Conservation (phyloP, 345 rosid genomes). For the Pistacia integerrima region DNA sequence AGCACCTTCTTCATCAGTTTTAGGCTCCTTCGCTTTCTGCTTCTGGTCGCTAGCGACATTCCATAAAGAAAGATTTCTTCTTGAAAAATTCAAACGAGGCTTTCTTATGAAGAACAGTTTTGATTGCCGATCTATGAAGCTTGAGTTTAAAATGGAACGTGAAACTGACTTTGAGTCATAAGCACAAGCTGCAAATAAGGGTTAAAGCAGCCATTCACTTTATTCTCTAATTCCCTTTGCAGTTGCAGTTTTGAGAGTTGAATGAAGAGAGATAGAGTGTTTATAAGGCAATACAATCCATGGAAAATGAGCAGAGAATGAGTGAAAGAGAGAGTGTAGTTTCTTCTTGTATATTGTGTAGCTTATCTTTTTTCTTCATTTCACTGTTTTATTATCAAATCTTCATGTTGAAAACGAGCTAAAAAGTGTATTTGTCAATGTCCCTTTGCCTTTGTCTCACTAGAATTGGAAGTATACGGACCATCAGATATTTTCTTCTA, state of each 20-base stretch:
- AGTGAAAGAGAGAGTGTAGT: slow-evolving; percentile 31
- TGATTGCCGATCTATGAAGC: slow-evolving; percentile 25
- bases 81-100: slow-evolving; percentile 25
- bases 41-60: slow-evolving; percentile 45
- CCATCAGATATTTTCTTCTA: not conserved
- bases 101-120: slow-evolving; percentile 31
- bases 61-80: slow-evolving; percentile 26
- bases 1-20: slow-evolving; percentile 35
- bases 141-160: slow-evolving; percentile 20
- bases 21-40: slow-evolving; percentile 35
- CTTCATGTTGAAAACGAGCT: not conserved
- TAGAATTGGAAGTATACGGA: not conserved
- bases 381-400: not conserved
- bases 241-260: not conserved
- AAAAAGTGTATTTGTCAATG: not conserved
- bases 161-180: slow-evolving; percentile 20
- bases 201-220: slow-evolving; percentile 35
- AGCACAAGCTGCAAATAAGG: slow-evolving; percentile 32
- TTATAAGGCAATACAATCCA: not conserved
- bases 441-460: not conserved
- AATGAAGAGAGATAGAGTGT: not conserved
- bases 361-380: not conserved
- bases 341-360: too few species aligned
- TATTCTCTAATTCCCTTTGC: not conserved
- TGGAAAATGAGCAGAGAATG: not conserved